These are phyloP conservation scores for Fusarium sublunatum DNA, from an alignment of 2,329 filamentous ascomycete genomes.

Conservation along the genomic window DNA sequence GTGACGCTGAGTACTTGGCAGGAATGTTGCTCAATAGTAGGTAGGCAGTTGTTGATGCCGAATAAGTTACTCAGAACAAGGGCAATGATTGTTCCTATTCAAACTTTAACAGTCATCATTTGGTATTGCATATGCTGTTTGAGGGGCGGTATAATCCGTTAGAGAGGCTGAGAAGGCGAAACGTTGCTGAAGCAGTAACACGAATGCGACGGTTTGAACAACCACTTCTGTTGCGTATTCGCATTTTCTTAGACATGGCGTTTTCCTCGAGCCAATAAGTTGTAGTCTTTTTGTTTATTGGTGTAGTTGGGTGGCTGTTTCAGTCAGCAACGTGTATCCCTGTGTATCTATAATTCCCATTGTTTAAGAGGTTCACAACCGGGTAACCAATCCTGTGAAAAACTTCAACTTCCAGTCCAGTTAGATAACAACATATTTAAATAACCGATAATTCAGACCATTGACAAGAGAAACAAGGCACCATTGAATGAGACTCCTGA, in stretches of 20 bases:
- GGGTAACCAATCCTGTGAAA: too few species aligned
- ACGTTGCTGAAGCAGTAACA: background rate
- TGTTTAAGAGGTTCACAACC: too few species aligned
- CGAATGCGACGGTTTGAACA: background rate
- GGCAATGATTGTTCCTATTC: background rate
- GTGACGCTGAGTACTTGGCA: background rate
- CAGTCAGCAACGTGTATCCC: too few species aligned
- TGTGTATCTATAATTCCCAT: too few species aligned
- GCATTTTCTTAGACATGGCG: conserved; percentile 3
- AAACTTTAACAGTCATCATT: background rate
- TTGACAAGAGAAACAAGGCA: too few species aligned
- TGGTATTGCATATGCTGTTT: background rate
- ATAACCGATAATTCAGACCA: too few species aligned
- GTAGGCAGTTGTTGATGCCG: too few species aligned
- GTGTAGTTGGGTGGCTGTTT: background rate
- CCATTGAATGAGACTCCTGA: too few species aligned
- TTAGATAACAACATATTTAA: too few species aligned
- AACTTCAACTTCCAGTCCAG: too few species aligned
- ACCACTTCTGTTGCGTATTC: background rate
- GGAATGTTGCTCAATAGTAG: background rate
- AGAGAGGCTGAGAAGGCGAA: background rate
- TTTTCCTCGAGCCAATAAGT: background rate
- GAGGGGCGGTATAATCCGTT: background rate
- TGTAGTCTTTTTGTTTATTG: background rate
- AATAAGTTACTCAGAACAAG: background rate